These are phyloP conservation scores for Rasamsonia emersonii DNA, from an alignment of 2,329 filamentous ascomycete species.

Conservation along the genomic window DNA sequence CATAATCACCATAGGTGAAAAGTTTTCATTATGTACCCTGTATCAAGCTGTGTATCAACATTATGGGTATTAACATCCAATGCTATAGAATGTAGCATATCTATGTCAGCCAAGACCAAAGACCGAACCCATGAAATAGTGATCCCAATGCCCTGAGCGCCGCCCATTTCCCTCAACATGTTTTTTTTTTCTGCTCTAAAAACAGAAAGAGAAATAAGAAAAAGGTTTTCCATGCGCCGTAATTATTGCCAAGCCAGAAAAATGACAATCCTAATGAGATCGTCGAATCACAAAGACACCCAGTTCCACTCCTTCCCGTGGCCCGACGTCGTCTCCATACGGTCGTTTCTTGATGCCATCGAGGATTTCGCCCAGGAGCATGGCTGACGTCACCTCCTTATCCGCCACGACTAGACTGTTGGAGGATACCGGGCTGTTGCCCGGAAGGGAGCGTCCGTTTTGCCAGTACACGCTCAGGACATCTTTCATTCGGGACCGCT, in stretches of 20 bases:
- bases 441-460: constrained; percentile 26
- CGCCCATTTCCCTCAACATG: too few relatives aligned
- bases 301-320: constrained; percentile 37
- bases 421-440: constrained; percentile 17
- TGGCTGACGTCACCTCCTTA: constrained; percentile 44
- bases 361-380: constrained; percentile 51
- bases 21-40: too few relatives aligned
- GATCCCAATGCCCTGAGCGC: too few relatives aligned
- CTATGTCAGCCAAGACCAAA: too few relatives aligned
- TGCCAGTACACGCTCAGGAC: constrained; percentile 36
- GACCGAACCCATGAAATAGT: too few relatives aligned
- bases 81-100: too few relatives aligned
- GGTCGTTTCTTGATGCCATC: constrained; percentile 48
- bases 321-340: constrained; percentile 37
- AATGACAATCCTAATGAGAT: constrained; percentile 18
- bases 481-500: constrained; percentile 50
- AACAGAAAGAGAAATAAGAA: too few relatives aligned
- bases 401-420: constrained; percentile 22
- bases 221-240: too few relatives aligned
- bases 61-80: too few relatives aligned
- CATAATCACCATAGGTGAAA: too few relatives aligned
- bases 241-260: neutral
- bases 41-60: too few relatives aligned
- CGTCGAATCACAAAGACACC: constrained; percentile 43
- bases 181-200: too few relatives aligned